These are phyloP conservation scores for Pharnaceum exiguum DNA, from an alignment of 148 eudicot species.

Conservation along the genomic window DNA sequence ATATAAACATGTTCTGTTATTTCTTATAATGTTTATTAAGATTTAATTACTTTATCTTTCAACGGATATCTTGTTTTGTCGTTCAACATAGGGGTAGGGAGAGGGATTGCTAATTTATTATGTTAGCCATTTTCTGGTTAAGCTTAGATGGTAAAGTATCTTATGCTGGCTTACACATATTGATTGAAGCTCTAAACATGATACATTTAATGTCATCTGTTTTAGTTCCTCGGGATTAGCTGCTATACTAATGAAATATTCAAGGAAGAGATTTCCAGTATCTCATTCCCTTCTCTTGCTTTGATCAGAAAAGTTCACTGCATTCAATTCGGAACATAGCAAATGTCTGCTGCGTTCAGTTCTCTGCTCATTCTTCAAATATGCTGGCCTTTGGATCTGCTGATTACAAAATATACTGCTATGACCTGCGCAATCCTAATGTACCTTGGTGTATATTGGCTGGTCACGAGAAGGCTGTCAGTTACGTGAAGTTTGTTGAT, in stretches of 20 bases:
- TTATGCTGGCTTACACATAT: too few relatives aligned
- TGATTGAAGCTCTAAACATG: too few relatives aligned
- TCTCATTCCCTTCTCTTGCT: constrained; percentile 7
- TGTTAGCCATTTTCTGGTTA: too few relatives aligned
- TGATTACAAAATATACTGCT: constrained; percentile 78
- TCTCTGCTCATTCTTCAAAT: constrained; percentile 68
- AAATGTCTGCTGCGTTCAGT: constrained; percentile 92
- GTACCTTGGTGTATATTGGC: constrained; percentile 77
- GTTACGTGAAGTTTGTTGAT: constrained; percentile 85
- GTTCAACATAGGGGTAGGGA: too few relatives aligned
- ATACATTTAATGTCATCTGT: neutral
- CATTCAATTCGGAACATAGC: constrained; percentile 55
- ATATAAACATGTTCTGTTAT: too few relatives aligned
- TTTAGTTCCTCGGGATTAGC: neutral
- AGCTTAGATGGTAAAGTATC: too few relatives aligned
- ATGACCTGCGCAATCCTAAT: constrained; percentile 67
- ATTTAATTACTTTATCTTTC: too few relatives aligned
- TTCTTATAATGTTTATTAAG: too few relatives aligned
- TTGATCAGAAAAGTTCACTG: constrained; percentile 57
- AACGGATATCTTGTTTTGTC: too few relatives aligned
- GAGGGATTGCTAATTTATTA: too few relatives aligned
- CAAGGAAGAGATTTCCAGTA: neutral
- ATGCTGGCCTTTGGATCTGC: constrained; percentile 79
- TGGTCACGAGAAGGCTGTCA: constrained; percentile 83
- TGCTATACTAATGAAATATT: neutral